These are phyloP conservation scores for Clavariopsis aquatica DNA, from an alignment of 495 filamentous ascomycete species.

Conservation along the genomic window DNA sequence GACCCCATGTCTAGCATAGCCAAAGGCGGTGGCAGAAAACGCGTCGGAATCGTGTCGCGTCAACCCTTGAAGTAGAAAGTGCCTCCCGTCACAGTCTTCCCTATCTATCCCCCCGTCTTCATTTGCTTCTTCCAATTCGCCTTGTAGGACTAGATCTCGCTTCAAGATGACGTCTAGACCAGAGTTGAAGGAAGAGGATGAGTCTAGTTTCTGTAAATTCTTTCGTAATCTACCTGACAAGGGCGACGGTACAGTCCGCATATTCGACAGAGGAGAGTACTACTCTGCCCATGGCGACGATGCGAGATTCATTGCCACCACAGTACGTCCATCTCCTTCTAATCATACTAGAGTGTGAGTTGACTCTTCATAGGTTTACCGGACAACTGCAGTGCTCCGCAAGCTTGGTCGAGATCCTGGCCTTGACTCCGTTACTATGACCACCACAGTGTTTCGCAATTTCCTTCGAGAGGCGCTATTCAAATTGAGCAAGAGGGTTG, in stretches of 20 bases:
- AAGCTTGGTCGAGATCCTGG: constrained; percentile 83
- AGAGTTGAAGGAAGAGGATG: constrained; percentile 94
- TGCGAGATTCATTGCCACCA: constrained; percentile 90
- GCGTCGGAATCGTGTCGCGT: constrained; percentile 31
- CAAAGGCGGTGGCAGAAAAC: constrained; percentile 35
- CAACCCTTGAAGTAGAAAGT: constrained; percentile 14
- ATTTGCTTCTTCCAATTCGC: constrained; percentile 7
- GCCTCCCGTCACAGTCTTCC: neutral
- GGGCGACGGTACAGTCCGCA: constrained; percentile 72
- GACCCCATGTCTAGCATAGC: neutral
- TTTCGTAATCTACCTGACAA: constrained; percentile 75
- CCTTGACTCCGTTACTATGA: constrained; percentile 90
- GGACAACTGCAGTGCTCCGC: constrained; percentile 91
- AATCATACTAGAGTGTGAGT: constrained; percentile 2
- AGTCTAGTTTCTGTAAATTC: constrained; percentile 92
- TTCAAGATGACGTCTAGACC: constrained; percentile 79
- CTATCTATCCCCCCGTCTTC: neutral
- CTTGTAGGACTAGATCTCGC: neutral
- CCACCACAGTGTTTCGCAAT: constrained; percentile 88
- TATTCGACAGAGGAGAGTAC: constrained; percentile 94
- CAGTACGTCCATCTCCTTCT: constrained; percentile 51
- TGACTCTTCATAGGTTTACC: constrained; percentile 67
- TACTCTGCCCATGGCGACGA: constrained; percentile 92
- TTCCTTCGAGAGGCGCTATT: constrained; percentile 95
- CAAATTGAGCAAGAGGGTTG: constrained; percentile 82